phyloP scores from a whole-genome alignment of 2,329 filamentous ascomycete genomes.

The Tolypocladium nubicola region DNA sequence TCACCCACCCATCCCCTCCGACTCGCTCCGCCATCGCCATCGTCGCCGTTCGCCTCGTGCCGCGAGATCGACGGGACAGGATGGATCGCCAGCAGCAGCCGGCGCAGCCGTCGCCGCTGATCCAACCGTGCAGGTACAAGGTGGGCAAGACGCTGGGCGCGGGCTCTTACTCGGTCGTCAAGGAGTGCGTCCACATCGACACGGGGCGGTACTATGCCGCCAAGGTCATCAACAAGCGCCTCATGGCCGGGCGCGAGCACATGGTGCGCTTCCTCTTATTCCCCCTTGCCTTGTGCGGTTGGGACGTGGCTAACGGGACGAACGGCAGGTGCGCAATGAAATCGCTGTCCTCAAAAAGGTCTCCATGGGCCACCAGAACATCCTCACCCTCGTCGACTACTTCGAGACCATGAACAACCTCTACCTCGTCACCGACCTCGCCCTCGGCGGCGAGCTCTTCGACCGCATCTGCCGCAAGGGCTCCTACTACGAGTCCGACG shows the following conservation, averaged over 20 bases:
- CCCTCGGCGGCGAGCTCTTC: slow-evolving; percentile 91
- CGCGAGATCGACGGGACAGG: too few species aligned
- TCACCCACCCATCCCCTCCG: neutral
- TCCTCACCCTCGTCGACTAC: slow-evolving; percentile 94
- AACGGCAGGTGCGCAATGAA: slow-evolving; percentile 82
- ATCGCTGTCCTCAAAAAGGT: slow-evolving; percentile 95
- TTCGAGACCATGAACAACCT: slow-evolving; percentile 99
- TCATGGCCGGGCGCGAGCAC: slow-evolving; percentile 95
- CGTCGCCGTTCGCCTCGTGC: neutral
- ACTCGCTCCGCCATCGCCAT: neutral
- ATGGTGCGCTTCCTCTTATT: slow-evolving; percentile 54
- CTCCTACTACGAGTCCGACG: slow-evolving; percentile 96
- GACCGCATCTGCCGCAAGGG: slow-evolving; percentile 98
- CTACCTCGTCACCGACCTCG: slow-evolving; percentile 94
- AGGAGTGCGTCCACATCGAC: slow-evolving; percentile 97
- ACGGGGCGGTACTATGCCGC: slow-evolving; percentile 96
- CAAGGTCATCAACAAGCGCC: slow-evolving; percentile 97
- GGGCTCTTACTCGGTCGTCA: slow-evolving; percentile 95
- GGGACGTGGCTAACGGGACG: neutral
- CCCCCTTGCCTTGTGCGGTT: neutral
- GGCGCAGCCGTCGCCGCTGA: slow-evolving; percentile 40
- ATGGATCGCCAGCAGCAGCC: neutral
- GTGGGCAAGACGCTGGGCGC: slow-evolving; percentile 96
- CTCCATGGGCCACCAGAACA: slow-evolving; percentile 99
- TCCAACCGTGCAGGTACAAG: slow-evolving; percentile 96